Base-by-base conservation (phyloP, 108 stramenopile genomes). In the Nitzschia sp. region DNA sequence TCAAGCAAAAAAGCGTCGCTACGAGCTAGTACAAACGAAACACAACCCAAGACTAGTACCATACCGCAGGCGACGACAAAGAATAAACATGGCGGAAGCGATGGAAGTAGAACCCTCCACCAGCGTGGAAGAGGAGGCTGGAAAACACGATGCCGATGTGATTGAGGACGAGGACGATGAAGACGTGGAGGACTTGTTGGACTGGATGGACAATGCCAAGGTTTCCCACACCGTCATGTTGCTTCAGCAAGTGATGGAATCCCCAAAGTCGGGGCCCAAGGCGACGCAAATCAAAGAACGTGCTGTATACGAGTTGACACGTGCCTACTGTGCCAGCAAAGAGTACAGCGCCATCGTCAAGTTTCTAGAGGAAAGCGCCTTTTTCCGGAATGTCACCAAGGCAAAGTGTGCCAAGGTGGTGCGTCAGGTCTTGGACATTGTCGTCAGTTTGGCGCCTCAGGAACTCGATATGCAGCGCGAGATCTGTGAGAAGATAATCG, bases 331-430 rank as follows among this genome's bases (percentile, higher is more conserved):
- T 65, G 77, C 84, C 8, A 50, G 56, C 21, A 48, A 69, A 21
- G 74, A 89, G 22, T 91, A 93, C 59, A 73, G 85, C 23, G 80
- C 83, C 28, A 85, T 99, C 21, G 92, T 96, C n/a, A 68, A 68
- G 17, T 92, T 99, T 15, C 82, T 99, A 46, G 84, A 83, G 11
- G 78, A 82, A 23, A 46, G 57, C 6, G 55, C 91, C 2, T 97
- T 97, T 67, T 98, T 99, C 68, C 75, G 60, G 8, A 73, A 77
- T 36, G 77, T 98, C 50, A 97, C 97, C 71, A 98, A 98, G 85
- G 98, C 99, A 41, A 96, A 97, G 71, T 94, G 92, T 31, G 99
- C 99, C 71, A 98, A 99, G 85, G 95, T 99, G 15, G 97, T 95
- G 16, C 85, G 93, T n/a, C 84, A 86, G 53, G 86, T 99, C n/a